These are phyloP conservation scores for Exophiala sp. DNA, from an alignment of 2,329 filamentous ascomycete genomes.

Conservation along the genomic window DNA sequence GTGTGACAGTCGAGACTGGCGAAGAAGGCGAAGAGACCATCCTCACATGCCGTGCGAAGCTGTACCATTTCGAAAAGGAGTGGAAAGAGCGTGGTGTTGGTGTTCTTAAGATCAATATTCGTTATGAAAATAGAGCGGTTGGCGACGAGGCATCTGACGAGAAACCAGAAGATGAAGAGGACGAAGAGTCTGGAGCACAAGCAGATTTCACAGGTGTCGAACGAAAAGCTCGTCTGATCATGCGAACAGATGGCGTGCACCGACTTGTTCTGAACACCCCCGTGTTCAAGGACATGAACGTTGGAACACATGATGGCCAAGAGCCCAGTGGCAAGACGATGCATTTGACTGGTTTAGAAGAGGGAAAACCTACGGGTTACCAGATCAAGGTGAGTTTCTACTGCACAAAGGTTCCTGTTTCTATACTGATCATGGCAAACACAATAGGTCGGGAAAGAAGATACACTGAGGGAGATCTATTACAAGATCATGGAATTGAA, in stretches of 20 bases:
- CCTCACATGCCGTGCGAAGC: conserved; percentile 73
- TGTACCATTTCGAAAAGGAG: conserved; percentile 71
- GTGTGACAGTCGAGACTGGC: conserved; percentile 69
- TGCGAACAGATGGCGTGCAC: conserved; percentile 87
- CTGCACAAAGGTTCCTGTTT: too few species aligned
- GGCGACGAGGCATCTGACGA: conserved; percentile 40
- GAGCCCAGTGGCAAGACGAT: conserved; percentile 70
- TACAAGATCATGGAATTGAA: conserved; percentile 35
- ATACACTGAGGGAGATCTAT: conserved; percentile 47
- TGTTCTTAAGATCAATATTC: conserved; percentile 38
- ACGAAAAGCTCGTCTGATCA: conserved; percentile 67
- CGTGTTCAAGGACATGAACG: conserved; percentile 73
- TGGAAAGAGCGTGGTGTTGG: conserved; percentile 69
- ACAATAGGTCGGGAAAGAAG: conserved; percentile 40
- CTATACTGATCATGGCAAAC: too few species aligned
- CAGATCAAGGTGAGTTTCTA: conserved; percentile 52
- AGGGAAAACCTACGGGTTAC: conserved; percentile 51
- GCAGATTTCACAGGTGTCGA: conserved; percentile 6
- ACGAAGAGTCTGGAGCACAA: conserved; percentile 41
- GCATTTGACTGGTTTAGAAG: conserved; percentile 58
- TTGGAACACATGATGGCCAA: conserved; percentile 61
- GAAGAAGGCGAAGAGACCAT: conserved; percentile 78
- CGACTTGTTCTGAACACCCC: conserved; percentile 82
- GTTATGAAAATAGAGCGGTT: conserved; percentile 54
- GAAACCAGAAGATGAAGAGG: conserved; percentile 30